These are phyloP conservation scores for Pythium volutum DNA, from an alignment of 352 stramenopile species.

Conservation along the genomic window DNA sequence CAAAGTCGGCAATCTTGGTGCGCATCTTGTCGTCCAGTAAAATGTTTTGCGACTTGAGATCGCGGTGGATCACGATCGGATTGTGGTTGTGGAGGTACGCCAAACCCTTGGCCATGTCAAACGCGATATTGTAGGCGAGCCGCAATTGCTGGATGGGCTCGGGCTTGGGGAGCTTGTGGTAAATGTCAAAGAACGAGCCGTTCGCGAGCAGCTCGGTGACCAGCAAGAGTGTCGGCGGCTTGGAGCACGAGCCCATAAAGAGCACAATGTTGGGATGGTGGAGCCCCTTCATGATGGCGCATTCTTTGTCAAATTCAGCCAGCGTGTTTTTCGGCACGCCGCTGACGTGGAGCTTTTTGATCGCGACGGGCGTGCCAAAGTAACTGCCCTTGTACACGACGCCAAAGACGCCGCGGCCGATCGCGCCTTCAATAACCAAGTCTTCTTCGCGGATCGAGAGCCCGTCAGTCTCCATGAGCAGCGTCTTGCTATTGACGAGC, in stretches of 20 bases:
- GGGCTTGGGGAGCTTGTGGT: constrained; percentile 72
- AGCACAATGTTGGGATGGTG: constrained; percentile 98
- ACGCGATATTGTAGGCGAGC: constrained; percentile 78
- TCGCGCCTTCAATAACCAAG: constrained; percentile 61
- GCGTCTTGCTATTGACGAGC: constrained; percentile 49
- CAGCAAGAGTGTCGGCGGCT: constrained; percentile 94
- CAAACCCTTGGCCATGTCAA: constrained; percentile 92
- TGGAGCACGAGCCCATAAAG: constrained; percentile 97
- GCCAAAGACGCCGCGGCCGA: constrained; percentile 76
- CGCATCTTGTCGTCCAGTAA: constrained; percentile 71
- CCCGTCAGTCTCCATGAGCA: constrained; percentile 53
- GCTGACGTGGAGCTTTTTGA: constrained; percentile 83
- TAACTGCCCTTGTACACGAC: constrained; percentile 84
- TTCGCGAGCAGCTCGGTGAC: constrained; percentile 92
- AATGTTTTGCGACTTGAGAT: constrained; percentile 78
- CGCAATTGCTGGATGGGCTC: constrained; percentile 52
- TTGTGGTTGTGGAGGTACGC: constrained; percentile 97
- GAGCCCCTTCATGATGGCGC: constrained; percentile 86
- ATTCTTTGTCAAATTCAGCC: constrained; percentile 82
- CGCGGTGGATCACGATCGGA: constrained; percentile 74
- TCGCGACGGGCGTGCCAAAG: constrained; percentile 77
- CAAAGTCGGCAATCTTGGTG: constrained; percentile 85
- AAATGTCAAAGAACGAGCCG: constrained; percentile 86
- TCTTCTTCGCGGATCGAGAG: constrained; percentile 80
- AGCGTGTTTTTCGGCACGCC: constrained; percentile 80